A percentile compares a stretch with the other conserved stretches of the same genome.
phyloP scores from a whole-genome alignment of 306 rosid species.

The Ormosia semicastrata region DNA sequence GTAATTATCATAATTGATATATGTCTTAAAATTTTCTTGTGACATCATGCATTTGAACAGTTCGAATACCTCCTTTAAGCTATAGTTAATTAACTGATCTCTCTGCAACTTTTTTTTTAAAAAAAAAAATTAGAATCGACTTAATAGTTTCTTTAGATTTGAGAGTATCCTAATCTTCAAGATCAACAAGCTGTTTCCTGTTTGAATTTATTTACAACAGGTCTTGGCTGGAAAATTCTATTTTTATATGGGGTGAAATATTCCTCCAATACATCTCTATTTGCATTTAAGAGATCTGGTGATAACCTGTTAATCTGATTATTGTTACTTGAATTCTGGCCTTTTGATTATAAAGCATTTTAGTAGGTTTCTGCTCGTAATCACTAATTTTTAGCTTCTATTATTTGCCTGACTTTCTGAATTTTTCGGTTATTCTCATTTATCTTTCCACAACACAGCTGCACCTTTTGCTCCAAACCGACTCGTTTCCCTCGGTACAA shows the following conservation, averaged over 20 bases:
- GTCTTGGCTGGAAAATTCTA: background rate
- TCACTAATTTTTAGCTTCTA: background rate
- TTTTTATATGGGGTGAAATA: background rate
- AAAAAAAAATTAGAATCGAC: background rate
- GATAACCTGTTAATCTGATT: background rate
- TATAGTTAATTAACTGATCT: slow-evolving; percentile 2
- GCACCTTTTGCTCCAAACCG: slow-evolving; percentile 48
- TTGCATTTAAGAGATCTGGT: background rate
- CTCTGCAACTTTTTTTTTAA: background rate
- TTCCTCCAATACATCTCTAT: slow-evolving; percentile 4
- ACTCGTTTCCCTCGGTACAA: slow-evolving; percentile 93
- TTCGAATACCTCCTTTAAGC: background rate
- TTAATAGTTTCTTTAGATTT: slow-evolving; percentile 6
- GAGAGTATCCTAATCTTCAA: background rate
- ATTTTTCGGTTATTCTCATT: slow-evolving; percentile 1
- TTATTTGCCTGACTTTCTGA: slow-evolving; percentile 14
- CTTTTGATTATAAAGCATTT: slow-evolving; percentile 11
- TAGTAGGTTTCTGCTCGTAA: slow-evolving; percentile 5
- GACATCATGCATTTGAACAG: slow-evolving; percentile 21
- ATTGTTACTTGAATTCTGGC: background rate
- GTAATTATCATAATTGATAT: slow-evolving; percentile 15
- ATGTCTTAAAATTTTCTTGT: slow-evolving; percentile 6
- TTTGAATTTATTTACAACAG: background rate
- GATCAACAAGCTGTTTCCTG: background rate
- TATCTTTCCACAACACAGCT: slow-evolving; percentile 49